These are phyloP conservation scores for Rhodotorula graminis DNA, from an alignment of 768 basidiomycete genomes.

Conservation along the genomic window DNA sequence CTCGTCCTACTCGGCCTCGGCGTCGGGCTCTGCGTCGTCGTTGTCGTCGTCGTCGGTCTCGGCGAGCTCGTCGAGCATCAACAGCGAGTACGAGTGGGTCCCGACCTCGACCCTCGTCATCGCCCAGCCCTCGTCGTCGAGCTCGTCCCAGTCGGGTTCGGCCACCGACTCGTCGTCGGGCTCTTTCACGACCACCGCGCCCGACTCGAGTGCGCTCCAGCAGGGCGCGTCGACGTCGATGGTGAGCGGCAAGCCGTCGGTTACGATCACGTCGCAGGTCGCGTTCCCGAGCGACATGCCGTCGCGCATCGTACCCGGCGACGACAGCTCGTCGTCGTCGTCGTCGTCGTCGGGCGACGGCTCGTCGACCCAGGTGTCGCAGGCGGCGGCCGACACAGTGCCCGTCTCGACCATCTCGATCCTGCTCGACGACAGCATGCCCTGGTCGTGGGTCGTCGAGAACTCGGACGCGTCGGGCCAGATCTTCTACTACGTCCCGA, in stretches of 20 bases:
- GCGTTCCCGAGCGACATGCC: slow-evolving; percentile 43
- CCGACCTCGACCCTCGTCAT: slow-evolving; percentile 39
- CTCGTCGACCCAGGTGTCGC: slow-evolving; percentile 6
- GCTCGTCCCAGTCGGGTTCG: slow-evolving; percentile 1
- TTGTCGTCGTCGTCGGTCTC: background rate
- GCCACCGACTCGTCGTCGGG: slow-evolving; percentile 2
- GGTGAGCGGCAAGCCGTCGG: slow-evolving; percentile 22
- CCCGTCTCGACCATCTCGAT: slow-evolving; percentile 57
- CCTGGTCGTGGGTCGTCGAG: slow-evolving; percentile 65
- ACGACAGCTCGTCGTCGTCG: background rate
- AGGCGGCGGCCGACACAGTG: slow-evolving; percentile 16
- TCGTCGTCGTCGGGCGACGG: background rate
- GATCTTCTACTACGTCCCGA: slow-evolving; percentile 68
- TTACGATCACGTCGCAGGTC: slow-evolving; percentile 35
- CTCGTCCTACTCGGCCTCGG: background rate
- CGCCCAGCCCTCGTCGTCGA: slow-evolving; percentile 27
- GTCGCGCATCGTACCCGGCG: slow-evolving; percentile 40
- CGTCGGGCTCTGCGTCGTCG: background rate
- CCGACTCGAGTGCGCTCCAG: background rate
- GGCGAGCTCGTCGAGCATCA: background rate
- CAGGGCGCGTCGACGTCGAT: slow-evolving; percentile 22
- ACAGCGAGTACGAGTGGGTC: slow-evolving; percentile 37
- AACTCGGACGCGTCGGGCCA: slow-evolving; percentile 62
- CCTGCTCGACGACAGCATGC: slow-evolving; percentile 58
- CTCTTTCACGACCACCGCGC: background rate